phyloP scores from a whole-genome alignment of 2,329 filamentous ascomycete species.

The Rhinocladiella mackenziei region DNA sequence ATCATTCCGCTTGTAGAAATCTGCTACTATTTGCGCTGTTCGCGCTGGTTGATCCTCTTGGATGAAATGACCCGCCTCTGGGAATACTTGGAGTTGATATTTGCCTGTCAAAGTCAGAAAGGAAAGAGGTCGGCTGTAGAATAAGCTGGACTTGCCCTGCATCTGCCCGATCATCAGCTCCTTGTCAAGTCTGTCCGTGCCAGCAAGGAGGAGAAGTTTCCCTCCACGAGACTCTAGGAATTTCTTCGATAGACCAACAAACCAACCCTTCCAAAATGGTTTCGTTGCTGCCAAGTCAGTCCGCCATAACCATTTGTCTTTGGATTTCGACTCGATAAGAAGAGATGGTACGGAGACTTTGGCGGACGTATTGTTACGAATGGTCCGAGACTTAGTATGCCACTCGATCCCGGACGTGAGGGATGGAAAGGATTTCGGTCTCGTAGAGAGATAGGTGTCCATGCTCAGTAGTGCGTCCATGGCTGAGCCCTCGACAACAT shows the following conservation, averaged over 20 bases:
- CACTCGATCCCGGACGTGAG: slow-evolving; percentile 81
- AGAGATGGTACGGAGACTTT: slow-evolving; percentile 81
- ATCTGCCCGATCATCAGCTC: slow-evolving; percentile 95
- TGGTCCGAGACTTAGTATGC: slow-evolving; percentile 84
- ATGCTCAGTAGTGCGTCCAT: slow-evolving; percentile 93
- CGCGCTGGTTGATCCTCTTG: slow-evolving; percentile 93
- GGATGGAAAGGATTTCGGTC: slow-evolving; percentile 73
- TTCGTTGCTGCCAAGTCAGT: slow-evolving; percentile 81
- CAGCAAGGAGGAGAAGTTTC: slow-evolving; percentile 79
- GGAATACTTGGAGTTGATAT: slow-evolving; percentile 91
- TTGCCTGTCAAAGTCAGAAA: slow-evolving; percentile 53
- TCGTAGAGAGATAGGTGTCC: slow-evolving; percentile 81
- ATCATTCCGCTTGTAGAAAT: slow-evolving; percentile 92
- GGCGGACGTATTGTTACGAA: slow-evolving; percentile 79
- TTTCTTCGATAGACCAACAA: slow-evolving; percentile 78
- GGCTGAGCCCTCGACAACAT: slow-evolving; percentile 93
- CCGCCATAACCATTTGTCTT: slow-evolving; percentile 56
- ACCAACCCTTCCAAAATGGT: slow-evolving; percentile 93
- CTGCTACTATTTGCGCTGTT: slow-evolving; percentile 76
- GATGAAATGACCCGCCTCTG: slow-evolving; percentile 92
- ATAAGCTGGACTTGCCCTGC: slow-evolving; percentile 61
- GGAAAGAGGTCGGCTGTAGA: neutral
- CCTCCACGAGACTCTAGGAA: slow-evolving; percentile 69
- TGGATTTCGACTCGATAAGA: slow-evolving; percentile 42
- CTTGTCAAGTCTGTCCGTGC: slow-evolving; percentile 84